phyloP scores from a whole-genome alignment of 106 monocot species.

The Dioscorea zingiberensis region DNA sequence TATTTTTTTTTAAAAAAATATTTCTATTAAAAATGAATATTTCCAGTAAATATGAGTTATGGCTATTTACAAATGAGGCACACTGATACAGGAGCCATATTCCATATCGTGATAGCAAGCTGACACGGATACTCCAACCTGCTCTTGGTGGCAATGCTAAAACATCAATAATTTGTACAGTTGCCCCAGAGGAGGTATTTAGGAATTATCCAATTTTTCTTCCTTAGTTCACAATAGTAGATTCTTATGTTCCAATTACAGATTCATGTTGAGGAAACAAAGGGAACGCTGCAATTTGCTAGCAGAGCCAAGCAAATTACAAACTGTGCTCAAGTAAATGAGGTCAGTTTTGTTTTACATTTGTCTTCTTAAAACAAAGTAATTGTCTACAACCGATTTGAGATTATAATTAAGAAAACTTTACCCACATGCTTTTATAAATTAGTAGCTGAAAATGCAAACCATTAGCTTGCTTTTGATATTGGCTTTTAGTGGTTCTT shows the following conservation, averaged over 20 bases:
- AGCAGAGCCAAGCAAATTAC: conserved; percentile 94
- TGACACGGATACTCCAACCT: conserved; percentile 93
- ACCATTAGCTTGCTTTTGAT: too few relatives aligned
- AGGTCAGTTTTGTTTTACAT: conserved; percentile 35
- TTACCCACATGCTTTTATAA: too few relatives aligned
- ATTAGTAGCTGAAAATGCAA: too few relatives aligned
- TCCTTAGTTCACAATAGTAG: not conserved
- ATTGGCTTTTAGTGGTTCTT: too few relatives aligned
- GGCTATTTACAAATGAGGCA: not conserved
- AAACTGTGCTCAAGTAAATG: conserved; percentile 97
- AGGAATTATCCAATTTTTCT: not conserved
- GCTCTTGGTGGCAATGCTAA: conserved; percentile 95
- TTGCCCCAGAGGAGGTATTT: conserved; percentile 94
- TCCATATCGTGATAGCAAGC: conserved; percentile 94
- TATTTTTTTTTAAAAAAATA: too few relatives aligned
- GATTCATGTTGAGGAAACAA: conserved; percentile 90
- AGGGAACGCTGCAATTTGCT: conserved; percentile 91
- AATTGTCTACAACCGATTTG: too few relatives aligned
- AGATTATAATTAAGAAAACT: too few relatives aligned
- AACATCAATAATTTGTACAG: conserved; percentile 91
- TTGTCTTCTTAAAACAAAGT: not conserved
- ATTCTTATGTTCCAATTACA: conserved; percentile 12
- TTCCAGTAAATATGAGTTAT: too few relatives aligned
- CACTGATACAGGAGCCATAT: conserved; percentile 54
- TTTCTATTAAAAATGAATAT: too few relatives aligned